phyloP scores from a whole-genome alignment of 202 grass and related monocot species.

The Bolboschoenoplectus hybrid region DNA sequence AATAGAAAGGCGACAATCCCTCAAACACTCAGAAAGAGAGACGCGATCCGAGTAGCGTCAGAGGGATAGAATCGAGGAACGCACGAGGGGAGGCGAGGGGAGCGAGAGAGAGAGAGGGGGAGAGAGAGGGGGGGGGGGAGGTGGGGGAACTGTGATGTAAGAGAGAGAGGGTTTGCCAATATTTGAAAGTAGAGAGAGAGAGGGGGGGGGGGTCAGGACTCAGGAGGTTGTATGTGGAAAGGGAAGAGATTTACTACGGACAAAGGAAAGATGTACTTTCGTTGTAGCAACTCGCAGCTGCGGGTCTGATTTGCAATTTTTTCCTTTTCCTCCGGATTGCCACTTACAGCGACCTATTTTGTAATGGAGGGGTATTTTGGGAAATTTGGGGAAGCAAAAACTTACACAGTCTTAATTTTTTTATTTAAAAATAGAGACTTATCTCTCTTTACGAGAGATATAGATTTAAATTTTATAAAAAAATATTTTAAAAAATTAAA shows the following conservation, averaged over 20 bases:
- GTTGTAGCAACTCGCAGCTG: neutral
- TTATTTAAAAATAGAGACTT: too few relatives aligned
- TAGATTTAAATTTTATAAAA: too few relatives aligned
- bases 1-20: slow-evolving; percentile 5
- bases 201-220: neutral
- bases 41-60: slow-evolving; percentile 23
- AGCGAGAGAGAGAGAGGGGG: neutral
- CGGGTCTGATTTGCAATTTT: too few relatives aligned
- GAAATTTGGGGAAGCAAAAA: too few relatives aligned
- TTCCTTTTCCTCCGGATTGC: too few relatives aligned
- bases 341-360: too few relatives aligned
- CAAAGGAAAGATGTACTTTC: slow-evolving; percentile 5
- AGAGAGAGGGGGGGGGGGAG: neutral
- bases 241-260: slow-evolving; percentile 12
- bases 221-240: neutral
- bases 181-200: slow-evolving; percentile 40
- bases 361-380: too few relatives aligned
- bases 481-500: too few relatives aligned
- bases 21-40: slow-evolving; percentile 17
- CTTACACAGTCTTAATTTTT: too few relatives aligned
- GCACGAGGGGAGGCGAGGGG: neutral
- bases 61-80: neutral
- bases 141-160: neutral
- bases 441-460: too few relatives aligned
- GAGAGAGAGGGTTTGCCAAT: slow-evolving; percentile 28